Percentiles rank a stretch among this genome's conserved stretches.
Evolutionary conservation across 306 rosid genomes (phyloP).

Genomic region (Castanospermum australe): DNA sequence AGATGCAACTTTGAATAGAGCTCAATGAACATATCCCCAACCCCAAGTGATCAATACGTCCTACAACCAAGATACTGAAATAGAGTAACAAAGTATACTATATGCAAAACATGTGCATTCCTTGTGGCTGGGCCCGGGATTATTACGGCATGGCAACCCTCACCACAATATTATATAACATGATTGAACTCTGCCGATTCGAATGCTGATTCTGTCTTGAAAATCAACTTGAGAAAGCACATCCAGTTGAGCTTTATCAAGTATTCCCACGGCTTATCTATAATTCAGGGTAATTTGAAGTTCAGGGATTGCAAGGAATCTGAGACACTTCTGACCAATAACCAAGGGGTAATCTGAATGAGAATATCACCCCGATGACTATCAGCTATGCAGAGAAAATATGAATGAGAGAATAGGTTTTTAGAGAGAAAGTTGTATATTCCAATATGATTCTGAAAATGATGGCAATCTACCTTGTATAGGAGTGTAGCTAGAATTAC

Average conservation of each 20-base stretch:
- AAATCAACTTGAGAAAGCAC: not conserved
- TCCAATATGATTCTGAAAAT: too few species aligned
- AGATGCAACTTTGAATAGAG: not conserved
- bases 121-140: not conserved
- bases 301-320: too few species aligned
- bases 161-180: not conserved
- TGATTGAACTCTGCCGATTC: not conserved
- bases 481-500: too few species aligned
- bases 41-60: not conserved
- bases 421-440: too few species aligned
- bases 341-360: too few species aligned
- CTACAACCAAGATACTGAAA: not conserved
- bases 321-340: too few species aligned
- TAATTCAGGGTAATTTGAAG: too few species aligned
- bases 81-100: not conserved
- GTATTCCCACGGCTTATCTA: not conserved
- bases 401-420: too few species aligned
- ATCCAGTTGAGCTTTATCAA: not conserved
- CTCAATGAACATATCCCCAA: not conserved
- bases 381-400: too few species aligned
- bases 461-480: too few species aligned
- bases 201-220: not conserved
- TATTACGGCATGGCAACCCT: not conserved
- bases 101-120: not conserved
- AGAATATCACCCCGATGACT: too few species aligned